These are phyloP conservation scores for Akanthomyces lecanii DNA, from an alignment of 2,329 filamentous ascomycete species.

Conservation along the genomic window DNA sequence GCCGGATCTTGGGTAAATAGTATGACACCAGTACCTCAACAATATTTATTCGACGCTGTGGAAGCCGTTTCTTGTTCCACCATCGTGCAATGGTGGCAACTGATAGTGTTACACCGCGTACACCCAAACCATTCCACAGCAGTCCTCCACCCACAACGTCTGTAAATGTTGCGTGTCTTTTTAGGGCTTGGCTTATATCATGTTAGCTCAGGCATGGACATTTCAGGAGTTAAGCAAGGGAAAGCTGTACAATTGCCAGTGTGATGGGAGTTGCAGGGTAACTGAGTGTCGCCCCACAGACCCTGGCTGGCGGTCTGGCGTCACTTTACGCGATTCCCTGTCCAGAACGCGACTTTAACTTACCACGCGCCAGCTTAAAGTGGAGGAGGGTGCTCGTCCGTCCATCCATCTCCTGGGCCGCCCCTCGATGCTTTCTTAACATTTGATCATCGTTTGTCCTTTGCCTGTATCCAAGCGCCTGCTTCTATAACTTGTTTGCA, in stretches of 20 bases:
- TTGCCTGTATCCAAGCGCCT: background rate
- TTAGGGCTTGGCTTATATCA: too few species aligned
- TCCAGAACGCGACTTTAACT: slow-evolving; percentile 7
- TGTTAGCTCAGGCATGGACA: background rate
- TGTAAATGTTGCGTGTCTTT: too few species aligned
- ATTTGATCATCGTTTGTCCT: background rate
- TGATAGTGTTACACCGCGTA: too few species aligned
- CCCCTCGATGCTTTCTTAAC: background rate
- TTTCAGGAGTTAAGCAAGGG: background rate
- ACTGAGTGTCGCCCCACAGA: background rate
- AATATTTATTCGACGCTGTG: too few species aligned
- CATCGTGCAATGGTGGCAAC: too few species aligned
- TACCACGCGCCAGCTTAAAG: slow-evolving; percentile 7
- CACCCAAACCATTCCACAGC: too few species aligned
- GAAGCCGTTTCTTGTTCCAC: too few species aligned
- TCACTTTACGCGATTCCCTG: slow-evolving; percentile 14
- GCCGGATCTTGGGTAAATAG: background rate
- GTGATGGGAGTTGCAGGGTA: background rate
- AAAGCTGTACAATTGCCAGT: background rate
- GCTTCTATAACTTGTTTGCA: background rate
- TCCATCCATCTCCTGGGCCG: background rate
- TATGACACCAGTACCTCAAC: too few species aligned
- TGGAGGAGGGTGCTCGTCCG: slow-evolving; percentile 4
- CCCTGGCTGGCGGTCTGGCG: background rate
- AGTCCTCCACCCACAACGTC: too few species aligned